Conservation (phyloP, 192 early-diverging fungal species). For the Coemansia sp. region DNA sequence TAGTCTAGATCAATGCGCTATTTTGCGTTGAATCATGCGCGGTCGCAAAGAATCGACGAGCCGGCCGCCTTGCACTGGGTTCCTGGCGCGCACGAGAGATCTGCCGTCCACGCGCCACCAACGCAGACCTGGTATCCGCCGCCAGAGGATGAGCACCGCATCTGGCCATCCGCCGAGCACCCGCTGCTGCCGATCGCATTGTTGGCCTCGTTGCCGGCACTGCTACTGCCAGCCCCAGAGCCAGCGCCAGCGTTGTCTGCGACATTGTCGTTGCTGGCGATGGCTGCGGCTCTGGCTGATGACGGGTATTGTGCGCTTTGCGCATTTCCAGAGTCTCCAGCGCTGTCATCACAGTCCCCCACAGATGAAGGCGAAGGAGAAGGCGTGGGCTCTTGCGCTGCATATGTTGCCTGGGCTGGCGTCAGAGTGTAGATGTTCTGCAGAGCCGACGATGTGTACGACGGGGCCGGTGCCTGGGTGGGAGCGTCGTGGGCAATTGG, state of each 20-base stretch:
- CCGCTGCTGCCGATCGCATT: background rate
- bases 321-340: no score
- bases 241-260: background rate
- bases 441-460: slow-evolving; percentile 1
- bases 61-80: slow-evolving; percentile 19
- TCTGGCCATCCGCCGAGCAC: slow-evolving; percentile 3
- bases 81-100: slow-evolving; percentile 11
- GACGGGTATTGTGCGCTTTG: no score
- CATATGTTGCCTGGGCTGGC: background rate
- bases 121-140: slow-evolving; percentile 24
- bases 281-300: no score
- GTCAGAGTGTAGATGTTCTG: background rate
- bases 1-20: background rate
- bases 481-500: background rate
- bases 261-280: no score
- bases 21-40: slow-evolving; percentile 1
- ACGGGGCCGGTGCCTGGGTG: background rate
- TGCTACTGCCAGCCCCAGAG: background rate
- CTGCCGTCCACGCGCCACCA: slow-evolving; percentile 13
- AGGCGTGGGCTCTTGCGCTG: no score
- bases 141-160: slow-evolving; percentile 13
- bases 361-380: no score
- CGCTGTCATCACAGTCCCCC: no score
- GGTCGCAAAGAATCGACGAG: slow-evolving; percentile 22
- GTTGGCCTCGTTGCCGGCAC: background rate